Evolutionary conservation across 352 stramenopile genomes (phyloP).

Genomic region (Phytophthora podocarpi): DNA sequence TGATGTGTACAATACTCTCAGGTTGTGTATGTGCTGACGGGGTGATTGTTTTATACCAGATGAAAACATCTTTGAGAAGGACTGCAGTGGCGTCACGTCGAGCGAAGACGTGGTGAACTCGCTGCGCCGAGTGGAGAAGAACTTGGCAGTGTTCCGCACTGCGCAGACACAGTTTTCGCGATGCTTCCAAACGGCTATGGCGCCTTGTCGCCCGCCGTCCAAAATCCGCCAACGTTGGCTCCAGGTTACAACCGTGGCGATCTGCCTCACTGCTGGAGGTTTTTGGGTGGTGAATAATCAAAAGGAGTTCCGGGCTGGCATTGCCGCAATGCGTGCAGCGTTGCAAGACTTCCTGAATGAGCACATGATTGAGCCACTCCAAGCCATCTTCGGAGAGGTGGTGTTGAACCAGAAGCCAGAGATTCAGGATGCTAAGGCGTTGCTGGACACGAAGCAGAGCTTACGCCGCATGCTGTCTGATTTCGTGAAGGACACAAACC

Average conservation of each 20-base stretch:
- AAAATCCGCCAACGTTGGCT: constrained; percentile 80
- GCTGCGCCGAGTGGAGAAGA: constrained; percentile 49
- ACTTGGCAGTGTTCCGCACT: constrained; percentile 49
- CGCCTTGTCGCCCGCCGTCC: constrained; percentile 65
- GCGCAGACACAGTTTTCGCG: constrained; percentile 54
- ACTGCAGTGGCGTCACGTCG: neutral
- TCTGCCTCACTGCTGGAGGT: constrained; percentile 58
- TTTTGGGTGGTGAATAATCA: constrained; percentile 76
- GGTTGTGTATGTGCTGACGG: constrained; percentile 1
- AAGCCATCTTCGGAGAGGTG: constrained; percentile 81
- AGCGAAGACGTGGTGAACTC: constrained; percentile 51
- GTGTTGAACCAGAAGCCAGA: constrained; percentile 86
- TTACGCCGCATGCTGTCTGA: constrained; percentile 83
- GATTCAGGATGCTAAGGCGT: constrained; percentile 79
- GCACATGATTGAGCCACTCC: constrained; percentile 79
- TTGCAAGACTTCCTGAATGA: constrained; percentile 78
- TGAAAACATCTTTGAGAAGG: constrained; percentile 32
- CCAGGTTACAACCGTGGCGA: constrained; percentile 56
- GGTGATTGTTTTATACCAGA: constrained; percentile 7
- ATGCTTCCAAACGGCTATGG: constrained; percentile 62
- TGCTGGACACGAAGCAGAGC: constrained; percentile 82
- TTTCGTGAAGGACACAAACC: constrained; percentile 79
- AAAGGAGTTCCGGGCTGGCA: constrained; percentile 58
- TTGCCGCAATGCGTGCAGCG: constrained; percentile 42
- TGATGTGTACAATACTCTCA: no score